Conservation (phyloP, 176 grass and related monocot genomes). For the Oryza meyeriana region DNA sequence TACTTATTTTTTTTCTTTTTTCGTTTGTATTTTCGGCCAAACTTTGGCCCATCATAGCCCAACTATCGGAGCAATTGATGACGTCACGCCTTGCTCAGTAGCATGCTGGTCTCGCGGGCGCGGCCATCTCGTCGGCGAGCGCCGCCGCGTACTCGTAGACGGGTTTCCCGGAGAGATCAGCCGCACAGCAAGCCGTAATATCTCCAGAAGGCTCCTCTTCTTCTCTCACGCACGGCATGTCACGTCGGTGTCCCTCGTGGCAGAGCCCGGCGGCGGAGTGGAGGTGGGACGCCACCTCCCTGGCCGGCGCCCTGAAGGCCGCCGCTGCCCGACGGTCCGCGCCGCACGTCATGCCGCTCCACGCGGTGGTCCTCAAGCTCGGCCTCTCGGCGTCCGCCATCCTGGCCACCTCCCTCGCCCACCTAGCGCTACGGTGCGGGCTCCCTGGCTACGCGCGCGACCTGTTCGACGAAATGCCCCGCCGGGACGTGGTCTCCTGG, state of each 20-base stretch:
- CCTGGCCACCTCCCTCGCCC: slow-evolving; percentile 33
- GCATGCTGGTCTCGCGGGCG: no score
- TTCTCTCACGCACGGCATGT: not conserved
- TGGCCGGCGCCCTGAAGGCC: slow-evolving; percentile 38
- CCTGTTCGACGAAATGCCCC: slow-evolving; percentile 58
- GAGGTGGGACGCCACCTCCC: slow-evolving; percentile 41
- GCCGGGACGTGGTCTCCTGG: slow-evolving; percentile 54
- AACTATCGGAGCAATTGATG: no score
- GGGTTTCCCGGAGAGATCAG: not conserved
- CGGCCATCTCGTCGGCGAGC: no score
- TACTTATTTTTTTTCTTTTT: no score
- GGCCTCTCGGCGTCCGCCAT: slow-evolving; percentile 39
- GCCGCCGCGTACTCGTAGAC: no score
- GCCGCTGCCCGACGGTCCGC: not conserved
- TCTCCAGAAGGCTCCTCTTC: no score
- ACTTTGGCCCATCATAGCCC: no score
- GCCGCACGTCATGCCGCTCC: slow-evolving; percentile 22
- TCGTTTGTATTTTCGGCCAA: no score
- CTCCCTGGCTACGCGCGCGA: slow-evolving; percentile 16
- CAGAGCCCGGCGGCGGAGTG: not conserved
- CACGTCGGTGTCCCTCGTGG: not conserved
- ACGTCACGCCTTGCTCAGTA: no score
- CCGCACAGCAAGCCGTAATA: not conserved
- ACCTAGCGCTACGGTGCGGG: slow-evolving; percentile 29
- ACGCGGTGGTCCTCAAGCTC: slow-evolving; percentile 41